These are phyloP conservation scores for Acanthamoeba castellanii DNA, from an alignment of 208 protist species.

Conservation along the genomic window DNA sequence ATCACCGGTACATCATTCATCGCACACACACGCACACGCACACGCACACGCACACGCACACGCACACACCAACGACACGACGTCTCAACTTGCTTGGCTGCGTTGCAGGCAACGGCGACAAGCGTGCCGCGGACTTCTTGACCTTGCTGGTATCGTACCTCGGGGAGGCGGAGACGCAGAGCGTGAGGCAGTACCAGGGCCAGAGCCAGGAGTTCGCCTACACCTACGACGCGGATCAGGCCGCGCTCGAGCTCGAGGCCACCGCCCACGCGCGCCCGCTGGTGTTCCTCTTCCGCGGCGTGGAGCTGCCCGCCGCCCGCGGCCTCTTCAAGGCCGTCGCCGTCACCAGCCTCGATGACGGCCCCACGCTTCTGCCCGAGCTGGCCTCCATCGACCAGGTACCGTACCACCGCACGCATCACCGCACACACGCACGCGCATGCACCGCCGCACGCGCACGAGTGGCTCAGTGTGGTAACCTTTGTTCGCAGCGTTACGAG, in stretches of 20 bases:
- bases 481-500: not conserved
- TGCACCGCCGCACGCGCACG: too few relatives aligned
- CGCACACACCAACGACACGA: not conserved
- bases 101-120: not conserved
- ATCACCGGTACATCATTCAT: not conserved
- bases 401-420: not conserved
- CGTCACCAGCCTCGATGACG: not conserved
- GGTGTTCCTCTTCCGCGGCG: slow-evolving; percentile 37
- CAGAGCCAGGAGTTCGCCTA: slow-evolving; percentile 21
- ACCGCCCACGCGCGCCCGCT: slow-evolving; percentile 30
- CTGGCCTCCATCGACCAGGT: not conserved
- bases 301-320: not conserved
- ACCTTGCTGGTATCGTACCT: slow-evolving; percentile 54
- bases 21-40: not conserved
- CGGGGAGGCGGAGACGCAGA: not conserved
- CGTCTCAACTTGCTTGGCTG: not conserved
- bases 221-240: not conserved
- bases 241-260: slow-evolving; percentile 5
- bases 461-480: not conserved
- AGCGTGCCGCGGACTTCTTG: slow-evolving; percentile 4
- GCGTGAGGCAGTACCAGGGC: slow-evolving; percentile 29
- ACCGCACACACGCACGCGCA: not conserved
- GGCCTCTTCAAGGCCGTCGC: slow-evolving; percentile 8
- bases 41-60: not conserved
- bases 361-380: not conserved